phyloP scores from a whole-genome alignment of 1,139 yeast species.

The Saccharomyces hybrid region DNA sequence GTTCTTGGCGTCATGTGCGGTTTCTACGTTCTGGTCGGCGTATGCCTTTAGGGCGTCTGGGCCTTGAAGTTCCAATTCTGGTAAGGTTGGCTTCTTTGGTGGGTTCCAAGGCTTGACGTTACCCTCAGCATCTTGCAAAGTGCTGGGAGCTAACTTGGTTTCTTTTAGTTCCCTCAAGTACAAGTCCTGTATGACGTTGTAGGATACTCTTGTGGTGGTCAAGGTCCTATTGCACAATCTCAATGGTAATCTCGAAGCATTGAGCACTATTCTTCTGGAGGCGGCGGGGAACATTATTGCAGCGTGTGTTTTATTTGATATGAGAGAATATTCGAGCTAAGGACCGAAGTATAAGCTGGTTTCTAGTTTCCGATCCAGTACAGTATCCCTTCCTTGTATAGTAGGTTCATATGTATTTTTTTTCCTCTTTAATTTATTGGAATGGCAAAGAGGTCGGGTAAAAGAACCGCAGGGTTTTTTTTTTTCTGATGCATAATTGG shows the following conservation, averaged over 20 bases:
- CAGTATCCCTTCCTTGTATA: background rate
- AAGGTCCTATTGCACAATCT: background rate
- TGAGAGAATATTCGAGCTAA: background rate
- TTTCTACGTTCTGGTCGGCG: slow-evolving; percentile 71
- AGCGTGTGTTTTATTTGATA: background rate
- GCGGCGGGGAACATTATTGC: background rate
- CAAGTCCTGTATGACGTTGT: slow-evolving; percentile 68
- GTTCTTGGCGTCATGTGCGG: slow-evolving; percentile 31
- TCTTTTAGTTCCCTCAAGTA: slow-evolving; percentile 81
- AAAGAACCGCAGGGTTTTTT: background rate
- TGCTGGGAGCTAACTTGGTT: slow-evolving; percentile 74
- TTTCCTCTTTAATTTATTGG: background rate
- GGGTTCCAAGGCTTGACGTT: slow-evolving; percentile 75
- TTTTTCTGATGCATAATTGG: background rate
- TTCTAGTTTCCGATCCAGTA: background rate
- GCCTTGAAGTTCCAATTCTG: slow-evolving; percentile 52
- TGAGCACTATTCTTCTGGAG: slow-evolving; percentile 1
- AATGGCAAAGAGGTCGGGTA: background rate
- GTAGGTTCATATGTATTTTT: background rate
- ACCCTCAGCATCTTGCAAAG: slow-evolving; percentile 68
- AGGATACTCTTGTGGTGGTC: slow-evolving; percentile 11
- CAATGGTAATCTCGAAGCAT: background rate
- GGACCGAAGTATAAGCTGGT: background rate
- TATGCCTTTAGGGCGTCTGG: slow-evolving; percentile 66
- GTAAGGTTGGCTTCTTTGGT: slow-evolving; percentile 67